A percentile compares a stretch with the other conserved stretches of the same genome.
These are phyloP conservation scores for Pseudocercospora fijiensis DNA, from an alignment of 2,329 filamentous ascomycete genomes.

Conservation along the genomic window DNA sequence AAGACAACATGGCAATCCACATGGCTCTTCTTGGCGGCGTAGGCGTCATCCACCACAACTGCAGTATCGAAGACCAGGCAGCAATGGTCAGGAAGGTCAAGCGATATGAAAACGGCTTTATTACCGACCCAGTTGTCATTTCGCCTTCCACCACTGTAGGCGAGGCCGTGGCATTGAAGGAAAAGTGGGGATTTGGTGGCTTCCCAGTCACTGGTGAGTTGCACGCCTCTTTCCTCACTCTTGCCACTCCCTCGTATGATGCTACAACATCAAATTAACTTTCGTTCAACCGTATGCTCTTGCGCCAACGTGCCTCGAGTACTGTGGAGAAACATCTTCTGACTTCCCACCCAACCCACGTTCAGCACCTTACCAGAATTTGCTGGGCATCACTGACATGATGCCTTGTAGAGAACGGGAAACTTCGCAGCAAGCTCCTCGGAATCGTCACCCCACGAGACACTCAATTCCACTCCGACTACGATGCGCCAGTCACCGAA, in stretches of 20 bases:
- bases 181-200: slow-evolving; percentile 97
- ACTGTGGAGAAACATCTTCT: slow-evolving; percentile 39
- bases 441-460: slow-evolving; percentile 98
- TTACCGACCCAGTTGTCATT: slow-evolving; percentile 91
- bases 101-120: slow-evolving; percentile 99
- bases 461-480: slow-evolving; percentile 88
- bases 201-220: slow-evolving; percentile 95
- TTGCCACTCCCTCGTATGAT: slow-evolving; percentile 66
- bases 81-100: slow-evolving; percentile 99
- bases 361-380: neutral
- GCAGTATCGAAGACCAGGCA: slow-evolving; percentile 92
- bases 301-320: slow-evolving; percentile 37
- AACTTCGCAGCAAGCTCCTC: slow-evolving; percentile 89
- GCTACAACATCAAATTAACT: slow-evolving; percentile 81
- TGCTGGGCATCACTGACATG: slow-evolving; percentile 12
- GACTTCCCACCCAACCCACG: slow-evolving; percentile 18
- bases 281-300: slow-evolving; percentile 99
- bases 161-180: slow-evolving; percentile 88
- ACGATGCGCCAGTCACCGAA: slow-evolving; percentile 69
- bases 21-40: slow-evolving; percentile 86
- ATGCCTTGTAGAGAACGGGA: slow-evolving; percentile 72
- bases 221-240: slow-evolving; percentile 19
- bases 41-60: slow-evolving; percentile 99
- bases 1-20: slow-evolving; percentile 99
- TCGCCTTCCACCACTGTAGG: slow-evolving; percentile 82